Evolutionary conservation across 345 rosid species (phyloP), one percentile per base, ranked within the genome.

Genomic region (Salix purpurea): DNA sequence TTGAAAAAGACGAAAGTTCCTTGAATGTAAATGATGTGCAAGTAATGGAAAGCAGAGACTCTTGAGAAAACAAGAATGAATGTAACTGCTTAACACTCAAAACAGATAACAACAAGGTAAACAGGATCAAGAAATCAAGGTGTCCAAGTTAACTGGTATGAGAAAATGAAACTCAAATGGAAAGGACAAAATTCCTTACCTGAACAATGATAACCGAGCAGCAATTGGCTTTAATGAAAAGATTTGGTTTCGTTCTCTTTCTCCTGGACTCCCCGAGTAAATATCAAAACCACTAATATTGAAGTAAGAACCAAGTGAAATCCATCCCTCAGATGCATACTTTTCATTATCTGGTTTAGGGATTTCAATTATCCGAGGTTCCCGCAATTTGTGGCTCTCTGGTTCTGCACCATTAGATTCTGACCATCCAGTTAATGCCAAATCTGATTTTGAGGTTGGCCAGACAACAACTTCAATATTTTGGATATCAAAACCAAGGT

Each of bases 381-480:
- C 87, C 81, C 74, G 82, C 87, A 88, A 71, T 76, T 77, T 76
- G 66, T 74, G 72, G 84, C 86, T 83, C 75, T 86, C 86, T 78
- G 80, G 64, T 82, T 84, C 89, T 76, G 79, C 78, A 75, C 81
- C 86, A 75, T 84, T 83, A 69, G 72, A 64, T 77, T 76, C 84
- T 70, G 71, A 74, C 77, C 74, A 81, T 70, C 77, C 79, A 72
- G 83, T 44, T 46, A 77, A 84, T 67, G 81, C 76, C 78, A 77
- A 50, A 66, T 84, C 89, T 66, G 80, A 84, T 76, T 83, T 86
- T 77, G 86, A 78, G 75, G 85, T 73, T 69, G 97, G 97, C 87
- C 89, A 88, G 66, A 85, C 83, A 70, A 84, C 87, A 80, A 86
- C 77, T 81, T 95, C 97, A 79, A 87, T 79, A 82, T 90, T 86